phyloP scores from a whole-genome alignment of 495 filamentous ascomycete species.

The Diplogelasinospora grovesii region DNA sequence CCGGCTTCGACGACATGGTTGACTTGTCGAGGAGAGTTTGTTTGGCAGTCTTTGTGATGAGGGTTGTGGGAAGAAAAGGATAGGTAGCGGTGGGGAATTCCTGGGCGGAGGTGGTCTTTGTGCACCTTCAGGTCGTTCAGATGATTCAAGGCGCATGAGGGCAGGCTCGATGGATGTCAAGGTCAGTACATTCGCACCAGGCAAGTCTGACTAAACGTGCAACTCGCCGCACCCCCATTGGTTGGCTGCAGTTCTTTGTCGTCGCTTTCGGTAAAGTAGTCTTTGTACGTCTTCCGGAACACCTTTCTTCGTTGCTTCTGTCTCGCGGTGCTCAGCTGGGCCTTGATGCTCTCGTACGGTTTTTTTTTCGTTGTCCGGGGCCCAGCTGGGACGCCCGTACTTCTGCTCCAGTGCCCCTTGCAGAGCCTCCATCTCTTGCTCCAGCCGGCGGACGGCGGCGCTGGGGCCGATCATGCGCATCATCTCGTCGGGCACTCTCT shows the following conservation, averaged over 20 bases:
- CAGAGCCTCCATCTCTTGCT: slow-evolving; percentile 7
- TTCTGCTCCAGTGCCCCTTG: slow-evolving; percentile 5
- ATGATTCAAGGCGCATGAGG: too few relatives aligned
- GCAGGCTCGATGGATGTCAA: too few relatives aligned
- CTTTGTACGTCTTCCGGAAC: slow-evolving; percentile 1
- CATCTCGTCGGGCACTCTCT: slow-evolving; percentile 12
- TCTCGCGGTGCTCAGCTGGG: slow-evolving; percentile 8
- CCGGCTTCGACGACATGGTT: too few relatives aligned
- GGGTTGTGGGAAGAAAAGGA: too few relatives aligned
- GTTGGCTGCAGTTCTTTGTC: slow-evolving; percentile 11
- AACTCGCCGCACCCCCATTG: too few relatives aligned
- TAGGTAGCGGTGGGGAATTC: too few relatives aligned
- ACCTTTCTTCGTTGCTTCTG: slow-evolving; percentile 10
- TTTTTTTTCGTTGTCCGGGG: slow-evolving; percentile 1
- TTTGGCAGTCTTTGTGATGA: too few relatives aligned
- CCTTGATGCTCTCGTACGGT: slow-evolving; percentile 5
- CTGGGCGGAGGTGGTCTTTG: too few relatives aligned
- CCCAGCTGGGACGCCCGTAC: slow-evolving; percentile 5
- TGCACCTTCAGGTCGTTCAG: too few relatives aligned
- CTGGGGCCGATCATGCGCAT: slow-evolving; percentile 12
- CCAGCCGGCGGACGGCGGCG: slow-evolving; percentile 4
- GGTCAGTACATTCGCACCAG: too few relatives aligned
- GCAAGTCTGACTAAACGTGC: too few relatives aligned
- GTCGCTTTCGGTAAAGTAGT: slow-evolving; percentile 9
- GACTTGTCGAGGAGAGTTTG: too few relatives aligned